phyloP scores from a whole-genome alignment of 176 grass and related monocot species.

The Carex myosuroides region DNA sequence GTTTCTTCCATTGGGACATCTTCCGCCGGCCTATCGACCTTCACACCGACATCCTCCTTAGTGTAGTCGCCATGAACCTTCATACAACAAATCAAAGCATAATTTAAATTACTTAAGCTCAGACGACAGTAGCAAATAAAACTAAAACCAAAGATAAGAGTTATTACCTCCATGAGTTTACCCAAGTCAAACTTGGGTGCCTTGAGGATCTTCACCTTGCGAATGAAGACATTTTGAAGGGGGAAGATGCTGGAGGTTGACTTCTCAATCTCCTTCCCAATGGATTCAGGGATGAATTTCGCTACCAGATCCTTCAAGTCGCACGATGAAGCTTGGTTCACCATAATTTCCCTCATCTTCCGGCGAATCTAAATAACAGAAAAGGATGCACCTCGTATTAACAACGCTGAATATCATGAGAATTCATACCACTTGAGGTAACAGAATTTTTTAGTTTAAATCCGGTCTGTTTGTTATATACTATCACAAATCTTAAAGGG shows the following conservation, averaged over 20 bases:
- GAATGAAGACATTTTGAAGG: conserved; percentile 75
- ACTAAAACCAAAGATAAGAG: neutral
- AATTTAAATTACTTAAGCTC: neutral
- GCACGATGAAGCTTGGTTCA: conserved; percentile 61
- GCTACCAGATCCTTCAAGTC: conserved; percentile 81
- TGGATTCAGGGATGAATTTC: conserved; percentile 89
- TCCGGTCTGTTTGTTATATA: no score
- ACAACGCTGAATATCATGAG: neutral
- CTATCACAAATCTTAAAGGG: no score
- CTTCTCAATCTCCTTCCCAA: conserved; percentile 96
- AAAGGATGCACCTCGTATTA: neutral
- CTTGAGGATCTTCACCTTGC: conserved; percentile 95
- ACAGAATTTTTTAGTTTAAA: no score
- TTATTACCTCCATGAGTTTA: conserved; percentile 97
- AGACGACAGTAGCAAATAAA: neutral
- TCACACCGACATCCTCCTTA: conserved; percentile 77
- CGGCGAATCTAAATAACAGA: conserved; percentile 50
- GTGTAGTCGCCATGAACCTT: conserved; percentile 76
- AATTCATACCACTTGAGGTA: no score
- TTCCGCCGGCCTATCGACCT: conserved; percentile 71
- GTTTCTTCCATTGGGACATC: conserved; percentile 40
- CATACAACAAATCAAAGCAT: conserved; percentile 1
- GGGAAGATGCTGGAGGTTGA: conserved; percentile 76
- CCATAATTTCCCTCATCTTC: conserved; percentile 98
- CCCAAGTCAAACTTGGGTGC: conserved; percentile 85